Evolutionary conservation across 2,329 filamentous ascomycete genomes (phyloP), one percentile per base, ranked within the genome.

Genomic region (Tolypocladium cylindrosporum): DNA sequence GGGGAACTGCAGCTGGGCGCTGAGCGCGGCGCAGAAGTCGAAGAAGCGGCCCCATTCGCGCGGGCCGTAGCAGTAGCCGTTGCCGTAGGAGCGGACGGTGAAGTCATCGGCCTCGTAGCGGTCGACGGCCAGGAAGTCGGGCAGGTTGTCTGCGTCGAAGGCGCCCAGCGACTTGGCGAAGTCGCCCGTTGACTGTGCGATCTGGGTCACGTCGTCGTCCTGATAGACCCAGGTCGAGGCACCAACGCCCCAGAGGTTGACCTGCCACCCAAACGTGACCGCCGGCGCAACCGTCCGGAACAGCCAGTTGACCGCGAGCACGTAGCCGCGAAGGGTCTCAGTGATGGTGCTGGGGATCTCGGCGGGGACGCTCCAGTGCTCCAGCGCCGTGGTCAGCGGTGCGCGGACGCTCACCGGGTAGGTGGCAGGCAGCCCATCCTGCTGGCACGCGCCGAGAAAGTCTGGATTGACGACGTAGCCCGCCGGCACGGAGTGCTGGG

Each of bases 21-120:
- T 40, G 19, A 59, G 42, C 1, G 36, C 14, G 3, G 16, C n/a
- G 42, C 51, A 57, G 27, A 57, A 59, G 41, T 59, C 55, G 24
- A 57, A 59, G 51, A 55, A 59, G 19, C 42, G 55, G 19, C 40
- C 9, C 58, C 58, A 59, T 34, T 59, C 55, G 24, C 37, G 36
- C 19, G 58, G 55, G 6, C 58, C 55, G 40, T 59, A 59, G 55
- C 50, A 57, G 27, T 55, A 57, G 42, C 58, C 36, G 36, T 55
- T 55, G n/a, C 8, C n/a, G n/a, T 59, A 55, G 42, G 39, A 7
- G 51, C 58, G 58, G 16, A 21, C 1, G 11, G 58, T 57, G 24
- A 54, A 57, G 55, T 55, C 58, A 19, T 59, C 58, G 13, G 58
- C 58, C n/a, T 57, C 55, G 36, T 57, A 59, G 31, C 58, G 55